A percentile compares a stretch with the other conserved stretches of the same genome.
phyloP scores from a whole-genome alignment of 2,329 filamentous ascomycete species.

The Aspergillus aculeatus region DNA sequence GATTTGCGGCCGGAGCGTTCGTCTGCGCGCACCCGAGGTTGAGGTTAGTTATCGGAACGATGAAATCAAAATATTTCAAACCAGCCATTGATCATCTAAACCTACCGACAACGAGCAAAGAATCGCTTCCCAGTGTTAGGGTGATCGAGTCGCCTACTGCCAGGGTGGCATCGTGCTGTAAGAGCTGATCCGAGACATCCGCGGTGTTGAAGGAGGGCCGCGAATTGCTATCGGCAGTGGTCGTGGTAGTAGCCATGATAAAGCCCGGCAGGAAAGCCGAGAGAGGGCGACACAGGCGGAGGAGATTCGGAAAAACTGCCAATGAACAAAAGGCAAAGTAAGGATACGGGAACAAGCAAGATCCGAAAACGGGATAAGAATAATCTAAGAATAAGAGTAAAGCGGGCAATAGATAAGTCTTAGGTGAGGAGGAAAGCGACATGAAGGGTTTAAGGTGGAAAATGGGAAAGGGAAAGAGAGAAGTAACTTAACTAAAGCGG shows the following conservation, averaged over 20 bases:
- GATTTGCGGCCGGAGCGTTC: slow-evolving; percentile 53
- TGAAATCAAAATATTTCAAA: neutral
- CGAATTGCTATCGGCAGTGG: slow-evolving; percentile 15
- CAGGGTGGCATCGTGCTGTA: slow-evolving; percentile 48
- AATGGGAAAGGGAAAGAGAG: neutral
- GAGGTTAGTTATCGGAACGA: slow-evolving; percentile 2
- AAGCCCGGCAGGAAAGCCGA: slow-evolving; percentile 1
- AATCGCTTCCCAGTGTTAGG: slow-evolving; percentile 60
- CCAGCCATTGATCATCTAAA: slow-evolving; percentile 7
- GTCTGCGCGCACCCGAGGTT: slow-evolving; percentile 39
- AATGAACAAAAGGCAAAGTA: neutral
- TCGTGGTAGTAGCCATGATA: slow-evolving; percentile 23
- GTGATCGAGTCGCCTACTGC: slow-evolving; percentile 58
- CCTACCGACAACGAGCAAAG: slow-evolving; percentile 59
- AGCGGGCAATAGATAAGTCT: neutral
- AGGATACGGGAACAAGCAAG: neutral
- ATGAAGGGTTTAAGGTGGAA: neutral
- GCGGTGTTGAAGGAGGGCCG: slow-evolving; percentile 26
- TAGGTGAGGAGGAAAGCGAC: neutral
- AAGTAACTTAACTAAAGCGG: neutral
- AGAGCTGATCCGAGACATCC: slow-evolving; percentile 33
- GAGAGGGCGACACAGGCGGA: neutral
- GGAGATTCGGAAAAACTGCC: neutral
- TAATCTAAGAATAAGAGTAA: neutral
- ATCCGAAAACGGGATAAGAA: neutral